Base-by-base conservation (phyloP, 2,329 filamentous ascomycete genomes). In the Nemania sp. region DNA sequence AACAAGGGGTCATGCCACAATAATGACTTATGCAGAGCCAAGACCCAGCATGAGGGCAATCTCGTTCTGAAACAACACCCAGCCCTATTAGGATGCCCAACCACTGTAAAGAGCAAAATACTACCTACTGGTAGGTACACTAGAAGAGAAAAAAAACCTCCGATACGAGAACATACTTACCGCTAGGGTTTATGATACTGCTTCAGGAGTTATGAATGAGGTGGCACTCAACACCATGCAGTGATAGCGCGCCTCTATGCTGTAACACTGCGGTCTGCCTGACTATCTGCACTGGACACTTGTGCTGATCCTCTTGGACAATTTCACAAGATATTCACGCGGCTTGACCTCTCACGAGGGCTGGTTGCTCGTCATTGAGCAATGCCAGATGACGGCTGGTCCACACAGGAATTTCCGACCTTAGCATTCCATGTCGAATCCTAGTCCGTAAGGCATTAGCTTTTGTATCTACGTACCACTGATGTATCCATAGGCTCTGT, bases 41-140 rank as follows among this genome's bases (percentile, higher is more conserved):
- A 56, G 52, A 17, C 57, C 61, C 61, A 66, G 67, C 66, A 67
- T 68, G 56, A 69, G 62, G 59, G 59, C 62, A 65, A 68, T 70
- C 62, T 67, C 61, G 57, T 66, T 69, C 66, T 70, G 68, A 70
- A 70, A 70, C 68, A 64, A 18, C 45, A 65, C 62, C 61, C 65
- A 66, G 66, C 67, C 68, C 62, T 63, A 61, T 61, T 64, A 63
- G 60, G 40, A 52, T 17, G 37, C 42, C 18, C n/a, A 20, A 39
- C 18, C 17, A 21, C 46, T 61, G 25, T 29, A 29, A 7, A 29
- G 3, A 29, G 25, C 25, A 29, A 29, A 29, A 29, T 29, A 29
- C 25, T 7, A 7, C 25, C 25, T 29, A 29, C n/a, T n/a, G 25
- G 7, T 29, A 29, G n/a, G n/a, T 29, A 29, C 25, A 29, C 25